Base-by-base conservation (phyloP, 495 filamentous ascomycete genomes). In the Penicillium waksmanii region DNA sequence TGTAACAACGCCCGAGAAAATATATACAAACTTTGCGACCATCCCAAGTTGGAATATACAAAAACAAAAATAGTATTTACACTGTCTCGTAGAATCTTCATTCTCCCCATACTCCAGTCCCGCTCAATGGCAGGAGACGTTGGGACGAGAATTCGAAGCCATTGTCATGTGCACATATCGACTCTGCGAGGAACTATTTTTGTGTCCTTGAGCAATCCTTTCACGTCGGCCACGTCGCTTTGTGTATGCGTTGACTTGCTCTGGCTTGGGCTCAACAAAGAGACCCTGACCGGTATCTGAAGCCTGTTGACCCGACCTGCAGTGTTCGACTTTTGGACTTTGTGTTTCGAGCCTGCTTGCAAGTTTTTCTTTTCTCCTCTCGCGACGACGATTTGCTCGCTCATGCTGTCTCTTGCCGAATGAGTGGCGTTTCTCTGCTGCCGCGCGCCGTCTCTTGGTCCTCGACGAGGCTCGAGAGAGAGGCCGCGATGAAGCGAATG, bases 221-320 rank as follows among this genome's bases (percentile, higher is more conserved):
- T 72, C 61, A 2, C 67, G 66, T 13, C 70, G 61, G 12, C 66
- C 61, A 4, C 66, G 70, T 57, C 68, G 59, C 58, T 71, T 68
- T 13, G 68, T 73, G 17, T 49, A 47, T 5, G 70, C 64, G 21
- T 73, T 73, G 1, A 43, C 13, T n/a, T 72, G 69, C n/a, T 66
- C 63, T 18, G 34, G 50, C 25, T 60, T 47, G 18, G 21, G 33
- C 13, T 49, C 49, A 31, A 9, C 8, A 3, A 18, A 34, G 11
- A 35, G 25, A 42, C 11, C 13, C 13, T 55, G 19, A 31, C 10
- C 15, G 31, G 12, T 2, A 38, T 53, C 18, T 18, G 15, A 21
- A 21, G 43, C 3, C 17, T 8, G 15, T n/a, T 46, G 13, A 17
- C 5, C 43, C 17, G 12, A n/a, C 43, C 18, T 17, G 43, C 17